These are phyloP conservation scores for Lupinus albus DNA, from an alignment of 306 rosid genomes.

Conservation along the genomic window DNA sequence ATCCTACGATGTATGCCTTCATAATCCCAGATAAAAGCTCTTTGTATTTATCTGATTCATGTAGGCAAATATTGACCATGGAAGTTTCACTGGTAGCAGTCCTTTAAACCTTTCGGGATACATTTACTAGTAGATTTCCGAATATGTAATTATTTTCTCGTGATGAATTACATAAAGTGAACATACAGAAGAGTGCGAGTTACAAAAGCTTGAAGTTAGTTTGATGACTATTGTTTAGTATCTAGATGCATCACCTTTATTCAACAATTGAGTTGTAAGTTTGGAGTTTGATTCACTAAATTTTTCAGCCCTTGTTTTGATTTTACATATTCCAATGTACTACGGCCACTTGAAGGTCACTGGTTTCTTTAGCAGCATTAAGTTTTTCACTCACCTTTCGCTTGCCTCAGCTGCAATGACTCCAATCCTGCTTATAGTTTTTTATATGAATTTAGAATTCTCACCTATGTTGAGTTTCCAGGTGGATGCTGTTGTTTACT, in stretches of 20 bases:
- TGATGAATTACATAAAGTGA: conserved; percentile 2
- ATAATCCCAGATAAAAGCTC: conserved; percentile 52
- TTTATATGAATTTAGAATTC: conserved; percentile 24
- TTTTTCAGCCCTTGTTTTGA: conserved; percentile 1
- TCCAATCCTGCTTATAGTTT: neutral
- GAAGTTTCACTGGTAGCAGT: conserved; percentile 42
- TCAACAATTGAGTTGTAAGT: neutral
- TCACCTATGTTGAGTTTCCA: conserved; percentile 39
- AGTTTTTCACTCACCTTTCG: neutral
- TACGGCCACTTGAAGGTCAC: neutral
- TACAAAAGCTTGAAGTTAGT: conserved; percentile 12
- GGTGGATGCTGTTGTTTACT: conserved; percentile 84
- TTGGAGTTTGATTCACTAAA: conserved; percentile 5
- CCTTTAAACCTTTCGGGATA: conserved; percentile 39
- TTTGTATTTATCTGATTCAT: conserved; percentile 55
- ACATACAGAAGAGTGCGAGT: neutral
- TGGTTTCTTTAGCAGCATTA: neutral
- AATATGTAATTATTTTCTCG: conserved; percentile 30
- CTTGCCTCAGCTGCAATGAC: conserved; percentile 2
- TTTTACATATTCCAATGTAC: neutral
- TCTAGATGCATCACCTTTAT: neutral
- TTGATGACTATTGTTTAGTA: conserved; percentile 16
- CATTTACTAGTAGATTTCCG: conserved; percentile 52
- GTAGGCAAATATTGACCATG: conserved; percentile 43
- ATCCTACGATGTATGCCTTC: conserved; percentile 42